A percentile compares a stretch with the other conserved stretches of the same genome.
phyloP scores from a whole-genome alignment of 768 basidiomycete species.

The Tricholoma sp. region DNA sequence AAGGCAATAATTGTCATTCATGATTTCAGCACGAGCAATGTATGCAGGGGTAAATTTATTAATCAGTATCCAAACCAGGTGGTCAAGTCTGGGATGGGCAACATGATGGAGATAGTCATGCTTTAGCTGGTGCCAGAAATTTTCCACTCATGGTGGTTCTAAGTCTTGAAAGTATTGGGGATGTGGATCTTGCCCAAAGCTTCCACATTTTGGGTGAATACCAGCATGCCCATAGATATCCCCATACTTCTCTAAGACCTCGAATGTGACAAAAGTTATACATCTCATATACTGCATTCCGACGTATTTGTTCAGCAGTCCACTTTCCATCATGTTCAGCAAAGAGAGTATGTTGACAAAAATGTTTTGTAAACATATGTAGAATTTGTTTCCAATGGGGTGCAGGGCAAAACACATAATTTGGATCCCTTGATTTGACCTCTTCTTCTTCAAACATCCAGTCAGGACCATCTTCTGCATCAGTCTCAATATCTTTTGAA shows the following conservation, averaged over 20 bases:
- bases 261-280: constrained; percentile 24
- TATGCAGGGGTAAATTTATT: constrained; percentile 21
- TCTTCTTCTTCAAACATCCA: too few relatives aligned
- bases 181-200: constrained; percentile 27
- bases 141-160: constrained; percentile 17
- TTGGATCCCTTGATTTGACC: too few relatives aligned
- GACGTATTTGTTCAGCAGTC: constrained; percentile 15
- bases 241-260: constrained; percentile 29
- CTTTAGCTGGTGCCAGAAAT: constrained; percentile 27
- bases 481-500: too few relatives aligned
- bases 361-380: too few relatives aligned
- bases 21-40: constrained; percentile 7
- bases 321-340: constrained; percentile 11
- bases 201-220: constrained; percentile 26
- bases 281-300: constrained; percentile 27
- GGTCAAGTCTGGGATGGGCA: constrained; percentile 24
- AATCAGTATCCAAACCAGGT: constrained; percentile 25
- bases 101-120: constrained; percentile 22
- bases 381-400: constrained; percentile 23
- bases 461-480: too few relatives aligned
- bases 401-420: constrained; percentile 23
- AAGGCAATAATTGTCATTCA: constrained; percentile 11
- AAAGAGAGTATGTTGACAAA: too few relatives aligned
- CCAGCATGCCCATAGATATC: constrained; percentile 32
- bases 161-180: constrained; percentile 16